Evolutionary conservation across 345 rosid genomes (phyloP).

Genomic region (Lagerstroemia speciosa): DNA sequence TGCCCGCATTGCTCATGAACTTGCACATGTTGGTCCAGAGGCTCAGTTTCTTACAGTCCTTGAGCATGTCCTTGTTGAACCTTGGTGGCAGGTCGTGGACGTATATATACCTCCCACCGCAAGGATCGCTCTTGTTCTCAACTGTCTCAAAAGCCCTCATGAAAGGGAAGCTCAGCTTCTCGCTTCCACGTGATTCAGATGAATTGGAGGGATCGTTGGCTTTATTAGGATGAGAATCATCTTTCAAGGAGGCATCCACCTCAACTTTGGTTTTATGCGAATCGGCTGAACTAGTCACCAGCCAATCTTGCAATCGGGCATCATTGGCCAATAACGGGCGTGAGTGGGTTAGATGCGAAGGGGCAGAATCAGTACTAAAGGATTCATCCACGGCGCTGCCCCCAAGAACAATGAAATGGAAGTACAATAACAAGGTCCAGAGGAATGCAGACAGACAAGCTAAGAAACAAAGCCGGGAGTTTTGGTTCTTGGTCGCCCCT

Average conservation of each 20-base stretch:
- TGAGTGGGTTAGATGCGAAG: slow-evolving; percentile 1
- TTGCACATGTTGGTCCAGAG: slow-evolving; percentile 93
- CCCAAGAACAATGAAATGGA: slow-evolving; percentile 16
- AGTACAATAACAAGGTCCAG: slow-evolving; percentile 15
- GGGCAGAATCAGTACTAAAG: not conserved
- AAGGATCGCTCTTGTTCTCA: slow-evolving; percentile 20
- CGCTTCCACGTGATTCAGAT: not conserved
- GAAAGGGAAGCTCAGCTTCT: slow-evolving; percentile 11
- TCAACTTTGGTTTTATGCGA: not conserved
- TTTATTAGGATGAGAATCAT: not conserved
- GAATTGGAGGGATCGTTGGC: not conserved
- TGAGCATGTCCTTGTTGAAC: slow-evolving; percentile 84
- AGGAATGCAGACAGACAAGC: slow-evolving; percentile 14
- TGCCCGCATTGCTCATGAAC: slow-evolving; percentile 65
- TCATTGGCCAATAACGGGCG: not conserved
- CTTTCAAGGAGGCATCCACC: not conserved
- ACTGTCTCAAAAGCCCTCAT: slow-evolving; percentile 15
- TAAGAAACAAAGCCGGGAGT: slow-evolving; percentile 17
- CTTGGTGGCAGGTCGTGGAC: slow-evolving; percentile 67
- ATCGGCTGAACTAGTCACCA: not conserved
- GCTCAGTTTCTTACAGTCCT: slow-evolving; percentile 70
- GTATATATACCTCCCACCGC: slow-evolving; percentile 43
- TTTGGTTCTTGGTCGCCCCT: slow-evolving; percentile 12
- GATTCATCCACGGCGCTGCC: slow-evolving; percentile 9
- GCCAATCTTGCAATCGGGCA: not conserved